Evolutionary conservation across 2,329 filamentous ascomycete genomes (phyloP), one percentile per base, ranked within the genome.

Genomic region (Tolypocladium album): DNA sequence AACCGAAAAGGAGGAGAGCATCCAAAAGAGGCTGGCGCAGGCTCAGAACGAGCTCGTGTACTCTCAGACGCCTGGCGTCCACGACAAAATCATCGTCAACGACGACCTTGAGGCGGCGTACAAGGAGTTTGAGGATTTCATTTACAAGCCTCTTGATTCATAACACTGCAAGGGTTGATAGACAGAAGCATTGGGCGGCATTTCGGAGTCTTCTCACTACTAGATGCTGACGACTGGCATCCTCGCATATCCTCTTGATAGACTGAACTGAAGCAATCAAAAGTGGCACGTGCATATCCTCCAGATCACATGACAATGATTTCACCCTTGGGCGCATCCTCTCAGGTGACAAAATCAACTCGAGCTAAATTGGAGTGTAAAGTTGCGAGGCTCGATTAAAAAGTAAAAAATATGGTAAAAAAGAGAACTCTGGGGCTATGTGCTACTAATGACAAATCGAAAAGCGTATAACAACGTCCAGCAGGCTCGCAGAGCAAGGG

Each of bases 11-110:
- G 89, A 93, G 74, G 86, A 87, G 57, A 85, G 80, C 56, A 78
- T 95, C 59, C 77, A 80, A 69, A 87, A 88, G 73, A 80, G 90
- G 57, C 75, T 95, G 59, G 75, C 77, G 15, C 89, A 91, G 73
- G 90, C 90, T 3, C 80, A 82, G 72, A 79, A 84, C 56, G 90
- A 95, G 78, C 79, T 95, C 62, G 88, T 87, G 63, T 94, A 83
- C 69, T 79, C 88, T 42, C 81, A 86, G 73, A 83, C 81, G 2
- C 82, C 84, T 0, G 88, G 87, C 22, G 83, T 72, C 0, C 72
- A 74, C 60, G 72, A 76, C 66, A 68, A 68, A 59, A 69, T 72
- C 61, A 74, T 76, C 52, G 68, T 76, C 62, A 76, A 76, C 61
- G 71, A 75, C 61, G 69, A 82, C 66, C 71, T 82, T 20, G 78